Base-by-base conservation (phyloP, 306 rosid species). In the Trifolium dubium region DNA sequence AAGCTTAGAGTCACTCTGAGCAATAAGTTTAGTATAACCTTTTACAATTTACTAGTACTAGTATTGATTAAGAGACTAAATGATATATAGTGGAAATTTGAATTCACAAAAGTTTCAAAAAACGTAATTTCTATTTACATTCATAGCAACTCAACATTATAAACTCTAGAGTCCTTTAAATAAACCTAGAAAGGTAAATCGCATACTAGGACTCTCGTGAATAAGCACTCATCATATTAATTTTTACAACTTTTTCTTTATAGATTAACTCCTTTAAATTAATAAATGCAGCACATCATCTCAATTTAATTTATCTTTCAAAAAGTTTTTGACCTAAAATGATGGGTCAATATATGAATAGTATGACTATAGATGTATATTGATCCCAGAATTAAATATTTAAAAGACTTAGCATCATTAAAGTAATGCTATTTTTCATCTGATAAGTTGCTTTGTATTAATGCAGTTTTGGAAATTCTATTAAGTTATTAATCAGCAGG, bases 71-170 rank as follows among this genome's bases (percentile, higher is more conserved):
- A n/a, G n/a, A n/a, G n/a, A n/a, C n/a, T n/a, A n/a, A n/a, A n/a
- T n/a, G n/a, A n/a, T n/a, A n/a, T n/a, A n/a, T 6, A 13, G 49
- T 39, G 59, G 18, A 69, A 71, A 75, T 43, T 75, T 75, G 74
- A 81, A 64, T 54, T 71, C 65, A 64, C 70, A 29, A 37, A n/a
- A n/a, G 59, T 78, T 80, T 73, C 59, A 39, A 62, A 80, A 8
- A 14, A n/a, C 3, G 17, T 41, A 73, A 15, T 73, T 71, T 31
- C 65, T 60, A 31, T 76, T 75, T 46, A 64, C 56, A 81, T 55
- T 70, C 77, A 35, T 41, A 34, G 70, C 77, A n/a, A n/a, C n/a
- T n/a, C n/a, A n/a, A n/a, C n/a, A n/a, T n/a, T n/a, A 47, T 34
- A 68, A 58, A 3, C 43, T 62, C 51, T 58, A 69, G n/a, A 56